phyloP scores from a whole-genome alignment of 768 basidiomycete genomes.

The Favolaschia claudopus region DNA sequence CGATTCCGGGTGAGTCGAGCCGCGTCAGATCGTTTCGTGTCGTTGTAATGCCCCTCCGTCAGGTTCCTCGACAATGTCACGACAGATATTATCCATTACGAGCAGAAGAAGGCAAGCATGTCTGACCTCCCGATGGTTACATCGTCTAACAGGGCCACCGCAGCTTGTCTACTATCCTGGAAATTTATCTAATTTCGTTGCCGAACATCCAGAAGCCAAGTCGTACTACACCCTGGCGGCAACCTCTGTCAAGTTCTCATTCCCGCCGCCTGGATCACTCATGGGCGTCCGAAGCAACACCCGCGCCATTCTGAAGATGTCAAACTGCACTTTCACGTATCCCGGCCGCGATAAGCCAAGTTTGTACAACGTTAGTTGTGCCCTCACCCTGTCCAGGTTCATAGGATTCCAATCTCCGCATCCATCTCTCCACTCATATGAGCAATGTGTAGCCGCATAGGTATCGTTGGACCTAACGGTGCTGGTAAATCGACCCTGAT shows the following conservation, averaged over 20 bases:
- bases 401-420: conserved; percentile 32
- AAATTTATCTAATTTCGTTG: conserved; percentile 91
- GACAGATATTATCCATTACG: conserved; percentile 97
- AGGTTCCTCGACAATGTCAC: conserved; percentile 96
- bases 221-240: conserved; percentile 97
- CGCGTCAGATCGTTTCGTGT: conserved; percentile 3
- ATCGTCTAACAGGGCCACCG: conserved; percentile 20
- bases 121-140: conserved; percentile 19
- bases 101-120: conserved; percentile 78
- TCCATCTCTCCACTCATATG: too few relatives aligned
- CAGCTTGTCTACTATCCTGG: conserved; percentile 94
- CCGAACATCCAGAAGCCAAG: conserved; percentile 89
- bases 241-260: conserved; percentile 92
- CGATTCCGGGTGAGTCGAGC: conserved; percentile 81
- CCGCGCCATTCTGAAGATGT: conserved; percentile 92
- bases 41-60: conserved; percentile 16
- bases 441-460: conserved; percentile 90
- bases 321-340: conserved; percentile 93
- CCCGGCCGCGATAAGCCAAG: conserved; percentile 84
- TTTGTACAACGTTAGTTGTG: conserved; percentile 88
- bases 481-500: conserved; percentile 97
- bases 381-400: conserved; percentile 90
- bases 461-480: conserved; percentile 92
- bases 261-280: conserved; percentile 93
- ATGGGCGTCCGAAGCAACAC: conserved; percentile 98